These are phyloP conservation scores for Colletotrichum cuscutae DNA, from an alignment of 2,329 filamentous ascomycete genomes.

Conservation along the genomic window DNA sequence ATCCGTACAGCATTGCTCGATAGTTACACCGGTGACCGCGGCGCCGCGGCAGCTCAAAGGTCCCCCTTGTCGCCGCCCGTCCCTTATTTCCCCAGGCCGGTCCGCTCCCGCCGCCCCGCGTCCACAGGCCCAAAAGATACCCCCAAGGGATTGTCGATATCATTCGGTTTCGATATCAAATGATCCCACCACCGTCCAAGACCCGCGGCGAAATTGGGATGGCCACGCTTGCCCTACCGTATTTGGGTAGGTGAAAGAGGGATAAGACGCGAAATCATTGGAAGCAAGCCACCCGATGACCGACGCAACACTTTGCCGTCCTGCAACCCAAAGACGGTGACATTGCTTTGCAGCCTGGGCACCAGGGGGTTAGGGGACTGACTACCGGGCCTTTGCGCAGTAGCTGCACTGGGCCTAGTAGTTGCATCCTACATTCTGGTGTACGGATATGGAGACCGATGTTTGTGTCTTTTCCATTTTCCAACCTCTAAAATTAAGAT, in stretches of 20 bases:
- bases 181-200: slow-evolving; percentile 9
- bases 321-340: neutral
- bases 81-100: slow-evolving; percentile 28
- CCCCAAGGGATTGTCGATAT: slow-evolving; percentile 6
- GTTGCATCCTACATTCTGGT: neutral
- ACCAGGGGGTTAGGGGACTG: neutral
- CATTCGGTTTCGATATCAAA: slow-evolving; percentile 13
- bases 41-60: slow-evolving; percentile 3
- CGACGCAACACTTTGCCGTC: neutral
- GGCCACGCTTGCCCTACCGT: neutral
- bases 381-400: neutral
- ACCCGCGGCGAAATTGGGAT: neutral
- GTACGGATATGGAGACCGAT: neutral
- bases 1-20: neutral
- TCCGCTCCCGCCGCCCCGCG: slow-evolving; percentile 28
- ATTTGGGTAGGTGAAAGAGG: neutral
- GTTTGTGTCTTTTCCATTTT: neutral
- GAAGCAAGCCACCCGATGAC: neutral
- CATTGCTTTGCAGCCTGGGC: neutral
- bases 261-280: neutral
- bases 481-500: neutral
- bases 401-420: neutral
- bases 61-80: slow-evolving; percentile 7
- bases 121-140: neutral
- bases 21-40: neutral